A percentile compares a stretch with the other conserved stretches of the same genome.
These are phyloP conservation scores for Karstenula rhodostoma DNA, from an alignment of 2,329 filamentous ascomycete genomes.

Conservation along the genomic window DNA sequence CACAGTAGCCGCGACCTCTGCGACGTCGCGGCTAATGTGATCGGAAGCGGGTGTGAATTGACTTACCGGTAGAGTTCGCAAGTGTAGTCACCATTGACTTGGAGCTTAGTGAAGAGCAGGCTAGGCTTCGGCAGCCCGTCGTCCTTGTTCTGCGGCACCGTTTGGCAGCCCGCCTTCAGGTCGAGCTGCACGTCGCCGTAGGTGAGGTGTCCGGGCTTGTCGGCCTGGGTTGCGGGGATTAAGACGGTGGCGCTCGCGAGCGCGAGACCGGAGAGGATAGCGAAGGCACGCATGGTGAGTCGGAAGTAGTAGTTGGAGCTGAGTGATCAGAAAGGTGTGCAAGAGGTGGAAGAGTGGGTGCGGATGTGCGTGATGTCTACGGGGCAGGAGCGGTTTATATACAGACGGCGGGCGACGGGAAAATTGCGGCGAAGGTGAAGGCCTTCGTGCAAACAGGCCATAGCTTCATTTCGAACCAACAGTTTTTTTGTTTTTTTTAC, in stretches of 20 bases:
- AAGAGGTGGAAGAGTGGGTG: not conserved
- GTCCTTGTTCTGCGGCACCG: slow-evolving; percentile 1
- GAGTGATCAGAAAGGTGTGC: not conserved
- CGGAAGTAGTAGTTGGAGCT: not conserved
- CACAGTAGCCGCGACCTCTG: not conserved
- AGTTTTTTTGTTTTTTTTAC: not conserved
- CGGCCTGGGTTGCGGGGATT: not conserved
- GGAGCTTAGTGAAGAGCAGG: slow-evolving; percentile 3
- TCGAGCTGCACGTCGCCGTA: slow-evolving; percentile 7
- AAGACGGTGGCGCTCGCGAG: slow-evolving; percentile 7
- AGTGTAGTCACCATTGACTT: not conserved
- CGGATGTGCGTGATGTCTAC: not conserved
- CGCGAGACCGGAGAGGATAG: slow-evolving; percentile 1
- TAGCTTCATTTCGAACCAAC: not conserved
- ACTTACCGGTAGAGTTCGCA: slow-evolving; percentile 3
- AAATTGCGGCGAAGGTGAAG: not conserved
- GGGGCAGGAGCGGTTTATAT: not conserved
- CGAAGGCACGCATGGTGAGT: slow-evolving; percentile 2
- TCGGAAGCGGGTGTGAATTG: too few relatives aligned
- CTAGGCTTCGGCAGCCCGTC: not conserved
- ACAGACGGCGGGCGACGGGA: not conserved
- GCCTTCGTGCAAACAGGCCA: not conserved
- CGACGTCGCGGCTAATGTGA: not conserved
- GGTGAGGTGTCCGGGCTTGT: not conserved
- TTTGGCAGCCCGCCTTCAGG: not conserved